Base-by-base conservation (phyloP, 805 yeast species). In the Hanseniaspora taiwanica region DNA sequence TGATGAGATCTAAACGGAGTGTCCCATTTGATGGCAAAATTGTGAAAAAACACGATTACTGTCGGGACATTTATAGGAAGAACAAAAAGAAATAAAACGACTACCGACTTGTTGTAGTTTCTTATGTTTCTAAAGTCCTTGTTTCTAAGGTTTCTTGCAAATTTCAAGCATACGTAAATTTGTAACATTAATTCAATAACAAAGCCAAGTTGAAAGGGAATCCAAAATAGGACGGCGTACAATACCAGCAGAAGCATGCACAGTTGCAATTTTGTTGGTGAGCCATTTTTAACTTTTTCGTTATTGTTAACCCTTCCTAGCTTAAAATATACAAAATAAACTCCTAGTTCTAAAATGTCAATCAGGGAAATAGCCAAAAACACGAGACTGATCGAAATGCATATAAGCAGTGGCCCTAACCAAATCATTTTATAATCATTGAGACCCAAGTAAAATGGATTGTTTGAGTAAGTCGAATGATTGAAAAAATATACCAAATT, bases 1-100 rank as follows among this genome's bases (percentile, higher is more conserved):
- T 87, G 94, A 55, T 85, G 94, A 0, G 94, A 80, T 5, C 82
- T 73, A 52, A 85, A 85, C 14, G 94, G 86, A 0, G 91, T 81
- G 41, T 68, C 71, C 94, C 94, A 83, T 48, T 69, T 73, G 16
- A 84, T 68, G 1, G 81, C 69, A 43, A 85, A 64, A 51, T 86
- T 82, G 51, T 83, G 94, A 25, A 82, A 62, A 66, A 86, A 85
- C 1, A 86, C 95, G 43, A 85, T 64, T 21, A 86, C 54, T 1
- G 81, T 75, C 0, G 96, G 95, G 1, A 78, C 63, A 50, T 81
- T 81, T 17, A 85, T 74, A 0, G 94, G 94, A 4, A 83, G 58
- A 8, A 83, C 67, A 81, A 94, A 81, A 8, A 82, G 45, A 79
- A 85, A 72, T 40, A 85, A 49, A 52, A 83, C 58, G 21, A 81